Conservation (phyloP, 140 eudicot genomes). For the Flaveria floridana region DNA sequence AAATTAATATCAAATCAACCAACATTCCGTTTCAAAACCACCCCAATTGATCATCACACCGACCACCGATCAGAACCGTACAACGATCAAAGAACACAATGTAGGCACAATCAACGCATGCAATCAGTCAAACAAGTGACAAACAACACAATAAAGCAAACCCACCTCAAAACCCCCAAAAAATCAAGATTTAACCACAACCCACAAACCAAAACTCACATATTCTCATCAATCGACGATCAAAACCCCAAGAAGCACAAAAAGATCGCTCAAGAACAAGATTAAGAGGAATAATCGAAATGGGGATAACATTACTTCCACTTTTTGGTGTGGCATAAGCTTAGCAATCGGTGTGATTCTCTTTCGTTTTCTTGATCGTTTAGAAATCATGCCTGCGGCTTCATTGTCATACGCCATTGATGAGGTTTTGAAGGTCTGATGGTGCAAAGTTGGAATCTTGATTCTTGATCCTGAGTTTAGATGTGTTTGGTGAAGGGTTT, state of each 20-base stretch:
- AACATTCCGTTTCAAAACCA: constrained; percentile 14
- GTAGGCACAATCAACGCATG: constrained; percentile 35
- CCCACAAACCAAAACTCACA: constrained; percentile 18
- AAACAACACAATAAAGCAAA: constrained; percentile 13
- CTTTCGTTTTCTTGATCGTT: constrained; percentile 38
- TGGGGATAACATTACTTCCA: constrained; percentile 36
- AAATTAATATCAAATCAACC: not conserved
- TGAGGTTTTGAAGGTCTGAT: constrained; percentile 20
- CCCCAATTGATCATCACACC: constrained; percentile 24
- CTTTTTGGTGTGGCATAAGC: constrained; percentile 29
- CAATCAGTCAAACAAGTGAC: constrained; percentile 35
- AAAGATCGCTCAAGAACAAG: not conserved
- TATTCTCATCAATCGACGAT: constrained; percentile 11
- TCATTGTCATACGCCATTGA: constrained; percentile 42
- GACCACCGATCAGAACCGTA: constrained; percentile 19
- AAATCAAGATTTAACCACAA: constrained; percentile 8
- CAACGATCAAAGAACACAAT: constrained; percentile 30
- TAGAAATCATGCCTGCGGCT: constrained; percentile 18
- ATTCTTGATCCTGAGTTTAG: constrained; percentile 36
- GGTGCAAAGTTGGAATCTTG: constrained; percentile 16
- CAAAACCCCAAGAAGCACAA: constrained; percentile 3
- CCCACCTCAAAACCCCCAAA: constrained; percentile 22
- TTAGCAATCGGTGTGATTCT: constrained; percentile 13
- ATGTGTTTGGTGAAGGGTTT: constrained; percentile 46
- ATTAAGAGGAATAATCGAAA: constrained; percentile 4